Base-by-base conservation (phyloP, 2,329 filamentous ascomycete genomes). In the Daldinia eschscholtzii region DNA sequence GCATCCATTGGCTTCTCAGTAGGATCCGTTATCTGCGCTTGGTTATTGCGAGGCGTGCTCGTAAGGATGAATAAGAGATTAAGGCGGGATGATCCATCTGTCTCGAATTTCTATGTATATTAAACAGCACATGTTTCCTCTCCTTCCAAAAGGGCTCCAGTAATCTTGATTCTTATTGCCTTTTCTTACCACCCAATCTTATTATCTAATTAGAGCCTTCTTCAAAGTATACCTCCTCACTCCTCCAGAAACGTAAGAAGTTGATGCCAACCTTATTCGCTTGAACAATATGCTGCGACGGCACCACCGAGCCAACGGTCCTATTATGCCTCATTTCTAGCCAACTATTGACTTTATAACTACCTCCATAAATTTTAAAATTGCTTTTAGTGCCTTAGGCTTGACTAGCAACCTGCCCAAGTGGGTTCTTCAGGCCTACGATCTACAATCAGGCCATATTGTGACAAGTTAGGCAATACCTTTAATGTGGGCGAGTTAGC, bases 81-180 rank as follows among this genome's bases (percentile, higher is more conserved):
- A 18, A 59, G 55, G 39, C 62, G 50, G 39, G 62, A 68, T 30
- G 55, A 67, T 33, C 64, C 60, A 41, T 53, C 62, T 15, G 58
- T 65, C 23, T 61, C 63, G 9, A 69, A 70, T 37, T 65, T 70
- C 6, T 70, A 72, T 9, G 70, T 64, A 3, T 71, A 72, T 56
- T 72, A 35, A 67, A 18, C 7, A 15, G 10, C 9, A 20, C 7
- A 9, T 33, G 6, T 33, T 3, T 48, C 5, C 6, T 48, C 5
- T 6, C 13, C 13, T 0, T 28, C 13, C 3, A 2, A 7, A 15
- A 12, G 15, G 20, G 44, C 6, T 6, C 10, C 10, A 26, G 18
- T 23, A 23, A 23, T 2, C 20, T 23, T 2, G 20, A 23, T 23
- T 1, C 2, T 23, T 23, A 23, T 23, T 23, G 20, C 20, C 20